Evolutionary conservation across 2,329 filamentous ascomycete genomes (phyloP), one percentile per base, ranked within the genome.

Genomic region (Aspergillus unguis): DNA sequence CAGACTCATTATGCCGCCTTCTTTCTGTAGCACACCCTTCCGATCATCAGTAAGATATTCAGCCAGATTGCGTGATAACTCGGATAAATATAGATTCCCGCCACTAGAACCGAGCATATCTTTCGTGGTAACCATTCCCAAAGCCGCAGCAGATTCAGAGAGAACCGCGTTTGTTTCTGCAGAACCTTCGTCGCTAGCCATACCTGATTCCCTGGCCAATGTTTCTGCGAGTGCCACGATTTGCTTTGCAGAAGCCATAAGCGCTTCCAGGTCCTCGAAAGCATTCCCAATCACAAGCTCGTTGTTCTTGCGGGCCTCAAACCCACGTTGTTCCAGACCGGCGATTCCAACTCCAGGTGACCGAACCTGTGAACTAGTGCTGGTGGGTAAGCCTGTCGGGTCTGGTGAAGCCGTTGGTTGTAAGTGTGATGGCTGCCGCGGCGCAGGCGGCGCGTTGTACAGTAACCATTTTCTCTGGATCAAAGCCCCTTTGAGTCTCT

Each of bases 171-270:
- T 88, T 8, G 90, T 85, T 68, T 94, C 90, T 0, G 83, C 80
- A 5, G 80, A 83, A 10, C 77, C 80, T n/a, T 78, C 80, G 25
- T 80, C 82, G 23, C 77, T 74, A 7, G 78, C 76, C 56, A 82
- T 82, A 2, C 77, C 77, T 0, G 78, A 77, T 65, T 92, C 87
- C 9, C 84, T 79, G 1, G 90, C 85, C 62, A 97, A 92, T 11
- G 85, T 85, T 71, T 97, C 92, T 1, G 94, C 94, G 38, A 99
- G 84, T 4, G 91, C 90, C 46, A 97, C 87, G 44, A 99, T 90
- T 67, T 99, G 90, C 68, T 97, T 96, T 4, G 94, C 94, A 3
- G 92, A 96, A 3, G 92, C 90, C 92, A 97, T 99, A 35, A 99
- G 79, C 3, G 94, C 92, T 68, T 97, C 92, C 0, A 99, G 81